Percentiles rank a stretch among this genome's conserved stretches.
Conservation (phyloP, 108 stramenopile genomes). For the Nannochloropsis salina region DNA sequence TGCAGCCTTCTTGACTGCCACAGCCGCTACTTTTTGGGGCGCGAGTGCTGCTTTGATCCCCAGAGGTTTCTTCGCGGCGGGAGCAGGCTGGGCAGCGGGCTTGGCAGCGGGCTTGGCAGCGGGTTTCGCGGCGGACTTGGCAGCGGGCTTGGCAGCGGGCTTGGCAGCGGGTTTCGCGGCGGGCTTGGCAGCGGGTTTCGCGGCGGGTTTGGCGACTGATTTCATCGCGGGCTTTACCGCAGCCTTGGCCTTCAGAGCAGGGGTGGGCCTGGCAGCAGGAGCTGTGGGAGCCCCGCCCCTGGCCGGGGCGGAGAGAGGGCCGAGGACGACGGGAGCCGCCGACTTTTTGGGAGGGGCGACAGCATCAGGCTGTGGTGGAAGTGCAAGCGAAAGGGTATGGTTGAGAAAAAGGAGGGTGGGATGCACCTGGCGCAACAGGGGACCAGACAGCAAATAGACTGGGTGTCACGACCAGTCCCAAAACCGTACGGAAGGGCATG, state of each 20-base stretch:
- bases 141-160: not conserved
- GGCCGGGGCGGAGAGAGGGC: not conserved
- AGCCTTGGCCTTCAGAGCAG: not conserved
- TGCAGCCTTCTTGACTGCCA: not conserved
- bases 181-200: not conserved
- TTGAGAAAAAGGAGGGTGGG: no score
- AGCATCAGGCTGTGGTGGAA: not conserved
- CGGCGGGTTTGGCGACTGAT: not conserved
- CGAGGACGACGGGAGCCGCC: not conserved
- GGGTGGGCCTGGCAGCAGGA: not conserved
- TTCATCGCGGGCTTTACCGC: not conserved
- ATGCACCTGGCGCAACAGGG: no score
- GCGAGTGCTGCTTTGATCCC: not conserved
- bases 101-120: not conserved
- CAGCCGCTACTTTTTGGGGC: not conserved
- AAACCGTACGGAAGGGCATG: no score
- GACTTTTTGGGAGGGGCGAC: conserved; percentile 6
- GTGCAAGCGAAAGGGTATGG: no score
- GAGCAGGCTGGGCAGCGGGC: not conserved
- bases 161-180: no score
- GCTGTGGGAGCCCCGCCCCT: not conserved
- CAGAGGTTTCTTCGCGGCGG: not conserved
- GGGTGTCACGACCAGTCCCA: no score
- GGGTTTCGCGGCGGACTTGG: not conserved
- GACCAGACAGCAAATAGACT: no score